Conservation (phyloP, 805 yeast genomes). For the Saccharomycopsis javanensis region DNA sequence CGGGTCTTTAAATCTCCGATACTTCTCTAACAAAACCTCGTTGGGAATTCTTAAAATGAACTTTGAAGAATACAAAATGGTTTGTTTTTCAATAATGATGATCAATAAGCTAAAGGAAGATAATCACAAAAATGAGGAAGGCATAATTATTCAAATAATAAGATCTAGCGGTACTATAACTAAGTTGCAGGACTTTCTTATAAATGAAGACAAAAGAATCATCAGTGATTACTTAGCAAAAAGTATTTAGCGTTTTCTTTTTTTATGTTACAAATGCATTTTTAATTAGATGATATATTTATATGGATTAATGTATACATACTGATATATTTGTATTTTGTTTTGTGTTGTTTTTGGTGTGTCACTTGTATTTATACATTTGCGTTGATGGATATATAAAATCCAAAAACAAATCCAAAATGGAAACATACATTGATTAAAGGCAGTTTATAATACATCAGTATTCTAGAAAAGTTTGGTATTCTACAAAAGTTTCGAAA, state of each 20-base stretch:
- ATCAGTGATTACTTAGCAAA: slow-evolving; percentile 7
- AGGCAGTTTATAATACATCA: no score
- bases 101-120: slow-evolving; percentile 1
- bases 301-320: no score
- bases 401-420: no score
- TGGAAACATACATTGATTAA: no score
- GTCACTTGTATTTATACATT: no score
- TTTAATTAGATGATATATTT: no score
- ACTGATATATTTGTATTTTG: no score
- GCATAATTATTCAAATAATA: slow-evolving; percentile 5
- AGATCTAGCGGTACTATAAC: slow-evolving; percentile 17
- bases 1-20: slow-evolving; percentile 8
- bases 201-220: slow-evolving; percentile 4
- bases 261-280: not conserved
- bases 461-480: no score
- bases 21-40: slow-evolving; percentile 15
- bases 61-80: slow-evolving; percentile 12
- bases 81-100: slow-evolving; percentile 10
- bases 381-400: no score
- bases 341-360: no score
- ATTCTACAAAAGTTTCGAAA: no score
- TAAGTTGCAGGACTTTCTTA: slow-evolving; percentile 17
- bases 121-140: not conserved
- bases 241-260: not conserved
- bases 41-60: slow-evolving; percentile 14